These are phyloP conservation scores for Neurospora crassa DNA, from an alignment of 2,329 filamentous ascomycete genomes.

Conservation along the genomic window DNA sequence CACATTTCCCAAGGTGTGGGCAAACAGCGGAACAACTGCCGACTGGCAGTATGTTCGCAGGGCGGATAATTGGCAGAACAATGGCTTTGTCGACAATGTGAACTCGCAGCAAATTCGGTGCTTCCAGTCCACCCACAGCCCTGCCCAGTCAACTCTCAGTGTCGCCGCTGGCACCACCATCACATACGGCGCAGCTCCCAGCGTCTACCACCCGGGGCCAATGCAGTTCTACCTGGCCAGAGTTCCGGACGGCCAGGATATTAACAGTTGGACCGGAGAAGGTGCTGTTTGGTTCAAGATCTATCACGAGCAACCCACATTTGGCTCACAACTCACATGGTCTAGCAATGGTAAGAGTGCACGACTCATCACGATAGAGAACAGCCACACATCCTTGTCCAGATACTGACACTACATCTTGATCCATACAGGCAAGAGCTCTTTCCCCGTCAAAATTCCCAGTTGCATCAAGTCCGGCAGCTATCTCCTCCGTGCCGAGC, in stretches of 20 bases:
- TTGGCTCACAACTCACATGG: constrained; percentile 30
- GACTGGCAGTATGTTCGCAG: constrained; percentile 39
- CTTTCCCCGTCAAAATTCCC: constrained; percentile 32
- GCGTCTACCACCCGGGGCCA: constrained; percentile 32
- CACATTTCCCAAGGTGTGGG: constrained; percentile 27
- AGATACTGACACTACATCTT: neutral
- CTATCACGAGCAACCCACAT: constrained; percentile 31
- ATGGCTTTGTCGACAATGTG: constrained; percentile 39
- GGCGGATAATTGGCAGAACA: constrained; percentile 40
- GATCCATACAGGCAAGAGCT: constrained; percentile 19
- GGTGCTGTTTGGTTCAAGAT: constrained; percentile 35
- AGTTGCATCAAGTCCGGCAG: constrained; percentile 33
- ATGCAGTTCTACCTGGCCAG: constrained; percentile 31
- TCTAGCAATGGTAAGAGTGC: constrained; percentile 26
- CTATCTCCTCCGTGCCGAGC: constrained; percentile 39
- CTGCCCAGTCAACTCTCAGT: constrained; percentile 29
- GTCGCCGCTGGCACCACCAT: constrained; percentile 36
- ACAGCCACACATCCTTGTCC: neutral
- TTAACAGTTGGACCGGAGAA: constrained; percentile 28
- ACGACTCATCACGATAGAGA: neutral
- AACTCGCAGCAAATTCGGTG: constrained; percentile 37
- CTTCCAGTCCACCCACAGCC: constrained; percentile 32
- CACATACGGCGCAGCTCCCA: constrained; percentile 30
- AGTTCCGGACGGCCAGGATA: constrained; percentile 26
- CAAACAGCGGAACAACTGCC: constrained; percentile 15